Evolutionary conservation across 441 rosid species (phyloP), one percentile per base, ranked within the genome.

Genomic region (Bocquillonia castaneifolia): DNA sequence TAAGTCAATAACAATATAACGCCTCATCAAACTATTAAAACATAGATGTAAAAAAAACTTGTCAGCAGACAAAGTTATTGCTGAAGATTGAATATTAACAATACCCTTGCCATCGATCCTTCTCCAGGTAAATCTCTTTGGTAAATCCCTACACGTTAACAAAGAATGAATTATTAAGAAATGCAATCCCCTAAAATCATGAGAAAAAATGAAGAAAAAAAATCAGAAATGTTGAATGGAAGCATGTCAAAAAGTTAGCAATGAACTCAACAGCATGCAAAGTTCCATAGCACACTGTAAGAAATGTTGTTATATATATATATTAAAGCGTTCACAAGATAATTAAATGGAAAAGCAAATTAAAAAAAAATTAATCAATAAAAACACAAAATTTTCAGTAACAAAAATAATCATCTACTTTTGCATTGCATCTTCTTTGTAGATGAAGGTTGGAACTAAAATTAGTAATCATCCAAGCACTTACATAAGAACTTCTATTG

Each of bases 61-160:
- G 52, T 60, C 29, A 60, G 52, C 20, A 34, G 39, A 42, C 47
- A 73, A 63, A 76, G 59, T 59, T 28, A 69, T 57, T 63, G 63
- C 67, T 72, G 45, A 62, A 79, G 69, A 44, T 80, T 44, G 56
- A 50, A 8, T 36, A 77, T 73, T 62, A 77, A 80, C 62, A 82
- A 75, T 89, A 95, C 99, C 99, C 98, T 36, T 89, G 97, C 99
- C 99, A 95, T 60, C 91, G 81, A 68, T 92, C 98, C 77, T 88
- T 95, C 78, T 90, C 99, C 88, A 95, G 83, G 88, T 88, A 81
- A 77, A 95, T 95, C 83, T 95, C 97, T 87, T 92, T 92, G 10
- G 99, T 95, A 76, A 95, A 95, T 72, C 98, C 97, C 99, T 95
- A 71, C 80, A 83, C 61, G 72, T 60, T 32, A 64, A 68, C 4